A percentile compares a stretch with the other conserved stretches of the same genome.
phyloP scores from a whole-genome alignment of 1,139 yeast species.

The Yamadazyma diospyri region DNA sequence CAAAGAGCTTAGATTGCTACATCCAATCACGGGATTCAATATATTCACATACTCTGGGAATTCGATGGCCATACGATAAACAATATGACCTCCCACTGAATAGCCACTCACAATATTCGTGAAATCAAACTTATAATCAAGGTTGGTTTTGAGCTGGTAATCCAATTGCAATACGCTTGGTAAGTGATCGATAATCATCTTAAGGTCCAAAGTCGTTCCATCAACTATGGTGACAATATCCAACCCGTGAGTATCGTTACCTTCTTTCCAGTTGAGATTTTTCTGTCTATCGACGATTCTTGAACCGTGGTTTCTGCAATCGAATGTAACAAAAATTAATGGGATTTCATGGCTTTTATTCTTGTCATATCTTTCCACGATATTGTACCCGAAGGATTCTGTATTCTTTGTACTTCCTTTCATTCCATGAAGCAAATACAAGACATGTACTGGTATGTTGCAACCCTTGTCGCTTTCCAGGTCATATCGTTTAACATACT shows the following conservation, averaged over 20 bases:
- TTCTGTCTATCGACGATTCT: constrained; percentile 33
- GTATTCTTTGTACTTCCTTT: constrained; percentile 25
- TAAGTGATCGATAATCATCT: constrained; percentile 44
- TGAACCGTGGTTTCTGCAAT: constrained; percentile 59
- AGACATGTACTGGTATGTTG: constrained; percentile 32
- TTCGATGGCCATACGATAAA: constrained; percentile 43
- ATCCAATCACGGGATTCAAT: constrained; percentile 48
- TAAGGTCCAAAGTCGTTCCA: constrained; percentile 49
- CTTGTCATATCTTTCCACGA: constrained; percentile 25
- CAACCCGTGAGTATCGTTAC: constrained; percentile 48
- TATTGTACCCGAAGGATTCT: constrained; percentile 29
- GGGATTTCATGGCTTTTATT: constrained; percentile 21
- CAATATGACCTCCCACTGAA: constrained; percentile 61
- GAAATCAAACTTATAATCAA: constrained; percentile 18
- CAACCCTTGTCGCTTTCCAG: constrained; percentile 10
- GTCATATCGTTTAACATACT: constrained; percentile 16
- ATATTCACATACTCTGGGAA: constrained; percentile 37
- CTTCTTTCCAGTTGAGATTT: constrained; percentile 45
- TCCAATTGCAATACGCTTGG: constrained; percentile 44
- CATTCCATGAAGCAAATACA: constrained; percentile 41
- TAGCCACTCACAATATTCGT: constrained; percentile 47
- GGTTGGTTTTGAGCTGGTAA: constrained; percentile 12
- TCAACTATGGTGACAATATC: constrained; percentile 54
- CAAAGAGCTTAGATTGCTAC: constrained; percentile 41
- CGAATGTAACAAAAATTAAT: constrained; percentile 52